These are phyloP conservation scores for Spinellus fusiger DNA, from an alignment of 192 early-diverging fungal species.

Conservation along the genomic window DNA sequence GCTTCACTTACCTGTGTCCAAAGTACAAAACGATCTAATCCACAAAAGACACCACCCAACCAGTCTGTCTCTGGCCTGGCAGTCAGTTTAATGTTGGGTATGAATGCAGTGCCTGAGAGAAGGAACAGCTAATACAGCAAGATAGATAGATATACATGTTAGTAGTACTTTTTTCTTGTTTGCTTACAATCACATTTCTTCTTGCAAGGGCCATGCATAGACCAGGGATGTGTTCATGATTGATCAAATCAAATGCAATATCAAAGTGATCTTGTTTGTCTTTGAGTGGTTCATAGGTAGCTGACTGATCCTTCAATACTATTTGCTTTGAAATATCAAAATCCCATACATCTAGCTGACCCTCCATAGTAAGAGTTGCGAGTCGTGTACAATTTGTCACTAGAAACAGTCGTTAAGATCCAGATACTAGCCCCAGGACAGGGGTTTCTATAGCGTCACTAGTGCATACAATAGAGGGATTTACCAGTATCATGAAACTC, in stretches of 20 bases:
- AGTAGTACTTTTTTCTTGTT: no score
- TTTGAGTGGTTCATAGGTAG: slow-evolving; percentile 5
- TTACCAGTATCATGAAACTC: slow-evolving; percentile 43
- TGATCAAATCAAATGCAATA: slow-evolving; percentile 14
- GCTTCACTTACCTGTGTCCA: slow-evolving; percentile 40
- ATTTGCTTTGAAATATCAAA: slow-evolving; percentile 41
- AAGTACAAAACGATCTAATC: slow-evolving; percentile 20
- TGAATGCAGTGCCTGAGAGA: slow-evolving; percentile 2
- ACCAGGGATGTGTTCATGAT: slow-evolving; percentile 2
- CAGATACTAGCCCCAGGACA: not conserved
- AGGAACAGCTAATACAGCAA: slow-evolving; percentile 3
- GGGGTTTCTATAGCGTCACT: no score
- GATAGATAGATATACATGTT: not conserved
- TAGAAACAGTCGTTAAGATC: slow-evolving; percentile 5
- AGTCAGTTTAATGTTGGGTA: slow-evolving; percentile 10
- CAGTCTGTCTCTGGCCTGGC: slow-evolving; percentile 18
- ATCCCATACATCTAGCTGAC: slow-evolving; percentile 44
- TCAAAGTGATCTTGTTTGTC: slow-evolving; percentile 3
- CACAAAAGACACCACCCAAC: slow-evolving; percentile 34
- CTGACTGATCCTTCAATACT: slow-evolving; percentile 37
- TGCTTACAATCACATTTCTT: not conserved
- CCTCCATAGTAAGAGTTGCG: slow-evolving; percentile 40
- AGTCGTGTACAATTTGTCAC: slow-evolving; percentile 34
- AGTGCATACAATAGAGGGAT: not conserved
- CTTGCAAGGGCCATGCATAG: slow-evolving; percentile 30